Percentiles rank a stretch among this genome's conserved stretches.
These are phyloP conservation scores for Lophiostoma macrostomum DNA, from an alignment of 495 filamentous ascomycete species.

Conservation along the genomic window DNA sequence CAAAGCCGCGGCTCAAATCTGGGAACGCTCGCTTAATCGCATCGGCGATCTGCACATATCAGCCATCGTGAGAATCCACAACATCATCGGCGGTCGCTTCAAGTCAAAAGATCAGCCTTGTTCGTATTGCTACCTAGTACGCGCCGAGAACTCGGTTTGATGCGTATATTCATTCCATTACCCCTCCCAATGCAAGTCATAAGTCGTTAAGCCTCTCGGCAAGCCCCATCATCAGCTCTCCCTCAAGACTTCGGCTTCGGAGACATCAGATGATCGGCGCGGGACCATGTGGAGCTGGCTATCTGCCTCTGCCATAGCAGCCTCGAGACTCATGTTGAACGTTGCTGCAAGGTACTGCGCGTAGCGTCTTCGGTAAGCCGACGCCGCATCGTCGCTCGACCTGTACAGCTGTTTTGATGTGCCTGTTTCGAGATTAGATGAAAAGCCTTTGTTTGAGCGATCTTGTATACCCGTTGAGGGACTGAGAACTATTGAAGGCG, in stretches of 20 bases:
- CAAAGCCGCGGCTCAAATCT: too few relatives aligned
- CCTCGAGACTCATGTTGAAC: slow-evolving; percentile 33
- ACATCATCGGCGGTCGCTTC: slow-evolving; percentile 13
- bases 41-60: not conserved
- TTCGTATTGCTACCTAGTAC: too few relatives aligned
- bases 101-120: too few relatives aligned
- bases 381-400: slow-evolving; percentile 19
- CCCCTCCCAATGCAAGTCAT: not conserved
- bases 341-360: slow-evolving; percentile 32
- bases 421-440: slow-evolving; percentile 25
- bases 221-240: slow-evolving; percentile 10
- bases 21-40: not conserved
- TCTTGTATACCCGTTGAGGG: slow-evolving; percentile 31
- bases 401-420: slow-evolving; percentile 21
- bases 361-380: slow-evolving; percentile 31
- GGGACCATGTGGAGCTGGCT: slow-evolving; percentile 30
- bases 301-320: slow-evolving; percentile 27
- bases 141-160: too few relatives aligned
- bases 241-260: slow-evolving; percentile 26
- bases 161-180: not conserved
- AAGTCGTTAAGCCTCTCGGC: slow-evolving; percentile 13
- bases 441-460: slow-evolving; percentile 19
- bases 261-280: slow-evolving; percentile 25
- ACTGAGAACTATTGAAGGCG: slow-evolving; percentile 32
- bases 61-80: slow-evolving; percentile 1